phyloP scores from a whole-genome alignment of 2,329 filamentous ascomycete species.

The Nemania abortiva region DNA sequence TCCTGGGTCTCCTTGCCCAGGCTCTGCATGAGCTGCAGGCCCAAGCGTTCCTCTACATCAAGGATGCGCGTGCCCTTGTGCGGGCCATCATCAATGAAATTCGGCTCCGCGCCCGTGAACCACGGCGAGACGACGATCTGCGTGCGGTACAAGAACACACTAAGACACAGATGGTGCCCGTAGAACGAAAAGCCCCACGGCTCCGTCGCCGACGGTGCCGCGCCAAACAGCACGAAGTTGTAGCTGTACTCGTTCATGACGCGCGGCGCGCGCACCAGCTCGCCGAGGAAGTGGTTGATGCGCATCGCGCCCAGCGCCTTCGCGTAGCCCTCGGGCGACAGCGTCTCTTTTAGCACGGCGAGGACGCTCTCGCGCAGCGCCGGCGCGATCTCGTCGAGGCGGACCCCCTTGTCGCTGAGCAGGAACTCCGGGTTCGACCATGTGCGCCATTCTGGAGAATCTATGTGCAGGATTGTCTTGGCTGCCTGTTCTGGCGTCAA shows the following conservation, averaged over 20 bases:
- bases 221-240: conserved; percentile 79
- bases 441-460: conserved; percentile 78
- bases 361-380: conserved; percentile 64
- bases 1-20: conserved; percentile 61
- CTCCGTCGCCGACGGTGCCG: conserved; percentile 62
- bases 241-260: conserved; percentile 82
- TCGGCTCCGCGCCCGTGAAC: conserved; percentile 85
- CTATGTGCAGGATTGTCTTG: conserved; percentile 69
- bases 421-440: conserved; percentile 81
- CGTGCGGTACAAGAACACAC: conserved; percentile 72
- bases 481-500: conserved; percentile 63
- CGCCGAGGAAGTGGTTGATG: conserved; percentile 80
- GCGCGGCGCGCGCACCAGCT: conserved; percentile 69
- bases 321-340: conserved; percentile 77
- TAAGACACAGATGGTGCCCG: conserved; percentile 82
- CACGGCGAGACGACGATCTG: conserved; percentile 79
- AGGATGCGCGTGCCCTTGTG: conserved; percentile 75
- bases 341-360: conserved; percentile 65
- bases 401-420: conserved; percentile 74
- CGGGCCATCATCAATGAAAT: conserved; percentile 75
- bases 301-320: conserved; percentile 79
- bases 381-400: conserved; percentile 70
- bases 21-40: conserved; percentile 77
- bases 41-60: conserved; percentile 71
- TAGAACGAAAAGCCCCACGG: conserved; percentile 83